These are phyloP conservation scores for Bruguiera hainesii DNA, from an alignment of 441 rosid genomes.

Conservation along the genomic window DNA sequence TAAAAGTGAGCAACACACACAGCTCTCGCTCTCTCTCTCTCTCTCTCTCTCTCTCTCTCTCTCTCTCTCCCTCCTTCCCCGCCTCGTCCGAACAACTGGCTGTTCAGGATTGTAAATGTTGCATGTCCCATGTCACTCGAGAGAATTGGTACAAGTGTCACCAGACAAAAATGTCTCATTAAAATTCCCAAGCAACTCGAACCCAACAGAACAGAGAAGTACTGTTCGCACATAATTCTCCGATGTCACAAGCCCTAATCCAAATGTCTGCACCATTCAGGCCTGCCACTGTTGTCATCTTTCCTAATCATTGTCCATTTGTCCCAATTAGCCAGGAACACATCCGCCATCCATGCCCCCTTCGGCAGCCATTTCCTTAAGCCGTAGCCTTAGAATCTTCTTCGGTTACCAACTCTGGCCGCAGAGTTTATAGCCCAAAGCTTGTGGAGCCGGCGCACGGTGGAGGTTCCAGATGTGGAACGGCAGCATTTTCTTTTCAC, in stretches of 20 bases:
- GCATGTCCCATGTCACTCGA: slow-evolving; percentile 17
- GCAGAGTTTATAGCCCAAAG: too few species aligned
- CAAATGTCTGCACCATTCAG: background rate
- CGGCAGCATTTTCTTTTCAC: too few species aligned
- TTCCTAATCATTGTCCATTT: background rate
- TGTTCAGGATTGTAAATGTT: slow-evolving; percentile 23
- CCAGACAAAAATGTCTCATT: too few species aligned
- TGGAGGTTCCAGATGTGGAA: too few species aligned
- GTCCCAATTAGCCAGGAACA: background rate
- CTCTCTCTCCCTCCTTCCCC: background rate
- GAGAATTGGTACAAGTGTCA: background rate
- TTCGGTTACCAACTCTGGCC: too few species aligned
- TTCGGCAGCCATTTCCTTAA: too few species aligned
- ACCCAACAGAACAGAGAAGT: background rate
- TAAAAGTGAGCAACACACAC: too few species aligned
- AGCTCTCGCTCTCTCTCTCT: background rate
- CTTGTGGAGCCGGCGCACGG: too few species aligned
- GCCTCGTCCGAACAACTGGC: background rate
- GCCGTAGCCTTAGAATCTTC: too few species aligned
- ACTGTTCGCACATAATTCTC: slow-evolving; percentile 9
- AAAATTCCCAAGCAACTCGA: too few species aligned
- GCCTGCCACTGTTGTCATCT: background rate
- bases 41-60: background rate
- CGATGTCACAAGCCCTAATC: slow-evolving; percentile 6
- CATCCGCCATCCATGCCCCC: too few species aligned